Base-by-base conservation (phyloP, 2,329 filamentous ascomycete genomes). In the Fusarium subglutinans region DNA sequence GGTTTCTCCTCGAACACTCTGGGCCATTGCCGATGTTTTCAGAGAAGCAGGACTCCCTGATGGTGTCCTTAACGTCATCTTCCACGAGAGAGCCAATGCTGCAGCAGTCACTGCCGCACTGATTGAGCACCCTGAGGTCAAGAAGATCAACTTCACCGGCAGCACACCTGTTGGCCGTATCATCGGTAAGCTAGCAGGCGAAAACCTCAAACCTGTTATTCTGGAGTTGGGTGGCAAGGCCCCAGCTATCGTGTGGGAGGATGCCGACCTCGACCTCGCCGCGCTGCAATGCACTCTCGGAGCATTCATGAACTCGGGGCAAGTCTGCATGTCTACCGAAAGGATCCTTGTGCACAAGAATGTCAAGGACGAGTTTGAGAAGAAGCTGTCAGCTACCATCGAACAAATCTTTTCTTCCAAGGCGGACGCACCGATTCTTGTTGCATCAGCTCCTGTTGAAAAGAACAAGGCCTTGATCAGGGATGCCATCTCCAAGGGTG, bases 301-400 rank as follows among this genome's bases (percentile, higher is more conserved):
- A 8, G 86, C 93, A 0, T 95, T 95, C 79, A 78, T 94, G 68
- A 89, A 96, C 80, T 86, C 86, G 5, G 94, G 94, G 1, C 94
- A 97, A 83, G 90, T 96, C 51, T 97, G 94, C 86, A 96, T 97
- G 94, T 88, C 89, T 24, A 96, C 94, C 0, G 94, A 97, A 83
- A 89, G 91, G 35, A 91, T 96, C 38, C 77, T 91, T 14, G 86
- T 91, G 8, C 88, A 90, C 80, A 83, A 84, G 66, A 81, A 82
- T 28, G 73, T 90, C 47, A 81, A 79, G 14, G 79, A 79, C 4
- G 79, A 82, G n/a, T 90, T 91, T 68, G 84, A 85, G 66, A 76
- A 81, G 48, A 84, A 83, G 73, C 76, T 89, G 8, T 78, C 79
- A 17, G 80, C 73, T 7, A 79, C 85, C 24, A 80, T 86, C 22